phyloP scores from a whole-genome alignment of 257 asterid species.

The Scutellaria barbata region DNA sequence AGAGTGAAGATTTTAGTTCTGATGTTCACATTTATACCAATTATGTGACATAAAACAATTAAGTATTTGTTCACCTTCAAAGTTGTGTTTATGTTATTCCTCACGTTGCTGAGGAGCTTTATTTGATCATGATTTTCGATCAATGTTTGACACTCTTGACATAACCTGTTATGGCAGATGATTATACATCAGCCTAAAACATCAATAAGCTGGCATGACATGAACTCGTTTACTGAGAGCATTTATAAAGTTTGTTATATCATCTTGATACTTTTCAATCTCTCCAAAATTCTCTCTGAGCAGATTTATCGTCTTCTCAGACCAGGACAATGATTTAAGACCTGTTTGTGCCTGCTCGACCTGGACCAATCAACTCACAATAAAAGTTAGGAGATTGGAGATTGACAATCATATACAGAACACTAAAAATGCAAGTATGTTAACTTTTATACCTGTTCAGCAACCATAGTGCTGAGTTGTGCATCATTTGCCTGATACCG shows the following conservation, averaged over 20 bases:
- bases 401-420: constrained; percentile 10
- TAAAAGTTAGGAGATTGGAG: constrained; percentile 16
- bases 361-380: constrained; percentile 46
- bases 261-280: constrained; percentile 73
- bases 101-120: constrained; percentile 83
- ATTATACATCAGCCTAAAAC: constrained; percentile 31
- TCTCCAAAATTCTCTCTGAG: constrained; percentile 73
- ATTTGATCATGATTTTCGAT: constrained; percentile 96
- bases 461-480: constrained; percentile 98
- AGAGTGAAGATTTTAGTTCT: constrained; percentile 12
- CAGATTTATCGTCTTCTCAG: constrained; percentile 70
- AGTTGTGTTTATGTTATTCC: constrained; percentile 90
- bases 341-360: constrained; percentile 99
- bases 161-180: constrained; percentile 55
- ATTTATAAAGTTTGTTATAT: constrained; percentile 26
- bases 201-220: constrained; percentile 22
- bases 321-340: constrained; percentile 68
- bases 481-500: constrained; percentile 88
- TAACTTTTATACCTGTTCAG: constrained; percentile 75
- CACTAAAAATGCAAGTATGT: constrained; percentile 20
- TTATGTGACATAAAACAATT: constrained; percentile 5
- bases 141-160: constrained; percentile 85
- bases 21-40: background rate
- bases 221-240: background rate
- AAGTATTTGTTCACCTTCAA: constrained; percentile 59